Evolutionary conservation across 2,329 filamentous ascomycete species (phyloP).

Genomic region (Rhinocladiella mackenziei): DNA sequence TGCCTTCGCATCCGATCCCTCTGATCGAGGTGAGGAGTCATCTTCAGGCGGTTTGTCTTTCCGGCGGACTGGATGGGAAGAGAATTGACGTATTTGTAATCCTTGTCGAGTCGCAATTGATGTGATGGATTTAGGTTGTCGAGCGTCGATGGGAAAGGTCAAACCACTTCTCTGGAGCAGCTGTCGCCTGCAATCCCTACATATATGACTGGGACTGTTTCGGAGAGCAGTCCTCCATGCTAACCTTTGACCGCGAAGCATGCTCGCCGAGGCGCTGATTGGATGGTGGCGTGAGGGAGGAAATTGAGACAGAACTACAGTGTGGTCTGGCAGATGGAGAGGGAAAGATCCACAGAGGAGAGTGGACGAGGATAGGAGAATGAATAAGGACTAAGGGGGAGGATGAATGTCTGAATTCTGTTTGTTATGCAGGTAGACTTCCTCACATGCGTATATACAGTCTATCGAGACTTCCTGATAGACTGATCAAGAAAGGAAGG

Average conservation of each 20-base stretch:
- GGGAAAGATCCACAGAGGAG: neutral
- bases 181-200: constrained; percentile 29
- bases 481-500: constrained; percentile 11
- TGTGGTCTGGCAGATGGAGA: neutral
- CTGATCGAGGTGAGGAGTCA: constrained; percentile 35
- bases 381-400: neutral
- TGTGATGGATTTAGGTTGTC: constrained; percentile 7
- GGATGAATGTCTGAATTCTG: too few species aligned
- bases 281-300: neutral
- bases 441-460: too few species aligned
- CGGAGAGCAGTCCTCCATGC: constrained; percentile 62
- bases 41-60: constrained; percentile 55
- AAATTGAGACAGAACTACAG: too few species aligned
- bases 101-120: constrained; percentile 9
- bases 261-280: constrained; percentile 39
- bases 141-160: constrained; percentile 6
- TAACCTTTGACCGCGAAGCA: constrained; percentile 62
- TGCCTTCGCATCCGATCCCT: constrained; percentile 44
- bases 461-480: too few species aligned
- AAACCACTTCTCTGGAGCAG: constrained; percentile 16
- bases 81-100: constrained; percentile 40
- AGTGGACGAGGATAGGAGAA: neutral
- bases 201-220: constrained; percentile 41
- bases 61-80: constrained; percentile 46
- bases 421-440: too few species aligned